Evolutionary conservation across 768 basidiomycete species (phyloP).

Genomic region (Leccinum fibrillosum): DNA sequence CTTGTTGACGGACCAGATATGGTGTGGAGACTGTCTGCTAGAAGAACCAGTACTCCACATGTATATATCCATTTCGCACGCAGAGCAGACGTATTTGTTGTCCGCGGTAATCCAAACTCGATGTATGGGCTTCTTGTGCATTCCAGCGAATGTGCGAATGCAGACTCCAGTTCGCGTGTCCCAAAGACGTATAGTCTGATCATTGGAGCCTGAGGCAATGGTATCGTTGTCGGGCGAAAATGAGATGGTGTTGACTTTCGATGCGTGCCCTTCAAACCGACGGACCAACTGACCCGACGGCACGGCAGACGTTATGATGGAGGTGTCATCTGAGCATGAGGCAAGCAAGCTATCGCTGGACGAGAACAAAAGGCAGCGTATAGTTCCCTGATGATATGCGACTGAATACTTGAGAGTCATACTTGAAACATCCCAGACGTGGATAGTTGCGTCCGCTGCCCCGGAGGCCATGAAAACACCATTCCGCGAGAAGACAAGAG

Average conservation of each 20-base stretch:
- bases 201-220: slow-evolving; percentile 22
- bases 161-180: slow-evolving; percentile 18
- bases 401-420: slow-evolving; percentile 6
- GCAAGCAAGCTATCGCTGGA: slow-evolving; percentile 10
- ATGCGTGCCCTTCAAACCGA: slow-evolving; percentile 16
- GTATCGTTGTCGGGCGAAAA: slow-evolving; percentile 18
- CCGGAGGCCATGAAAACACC: slow-evolving; percentile 13
- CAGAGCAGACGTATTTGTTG: slow-evolving; percentile 9
- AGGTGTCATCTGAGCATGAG: slow-evolving; percentile 13
- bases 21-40: slow-evolving; percentile 6
- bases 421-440: slow-evolving; percentile 15
- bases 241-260: slow-evolving; percentile 16
- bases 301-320: slow-evolving; percentile 13
- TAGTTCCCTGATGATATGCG: slow-evolving; percentile 11
- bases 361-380: slow-evolving; percentile 23
- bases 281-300: slow-evolving; percentile 6
- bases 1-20: slow-evolving; percentile 14
- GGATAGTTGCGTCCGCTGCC: slow-evolving; percentile 10
- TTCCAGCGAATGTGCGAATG: slow-evolving; percentile 10
- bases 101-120: slow-evolving; percentile 20
- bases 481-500: slow-evolving; percentile 12
- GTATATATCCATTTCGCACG: slow-evolving; percentile 13
- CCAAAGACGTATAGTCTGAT: slow-evolving; percentile 24
- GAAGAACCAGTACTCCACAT: slow-evolving; percentile 9
- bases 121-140: slow-evolving; percentile 15